Evolutionary conservation across 371 early-diverging fungal species (phyloP), one percentile per base, ranked within the genome.

Genomic region (Mucor racemosus): DNA sequence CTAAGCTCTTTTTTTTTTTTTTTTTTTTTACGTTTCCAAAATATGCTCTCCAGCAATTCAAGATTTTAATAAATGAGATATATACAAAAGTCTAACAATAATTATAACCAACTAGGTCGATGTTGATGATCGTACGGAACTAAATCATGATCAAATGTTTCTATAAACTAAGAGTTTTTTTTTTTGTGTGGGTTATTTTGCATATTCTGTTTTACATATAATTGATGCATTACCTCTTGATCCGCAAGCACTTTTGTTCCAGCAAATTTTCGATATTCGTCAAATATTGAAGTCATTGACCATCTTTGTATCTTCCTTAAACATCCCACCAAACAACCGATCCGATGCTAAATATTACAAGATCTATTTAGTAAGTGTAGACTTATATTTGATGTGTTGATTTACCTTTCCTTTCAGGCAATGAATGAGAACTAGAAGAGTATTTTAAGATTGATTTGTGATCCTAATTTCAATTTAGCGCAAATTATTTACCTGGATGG

Each of bases 241-340:
- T 97, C 97, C 1, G 95, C 93, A 9, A 97, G 85, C 14, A 95
- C 88, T 76, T 95, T 97, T 39, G 91, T 89, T 17, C 94, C 97
- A 21, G 98, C 93, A 74, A 96, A 97, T 44, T 96, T 80, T 53
- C 94, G 82, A 74, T 96, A 98, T 79, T 97, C 97, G 78, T 95
- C 97, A 84, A 97, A 97, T 19, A 97, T 97, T 9, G 94, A 91
- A 0, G 97, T 94, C 89, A 96, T 86, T 8, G 95, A 94, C 97
- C 97, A 97, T 35, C 87, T 87, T 69, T 97, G 97, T 56, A 96
- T 86, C 78, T 95, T 95, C 15, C 98, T 83, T 35, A 98, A 81
- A 72, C 95, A 95, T 1, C 97, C 97, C 11, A 98, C 91, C 44
- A 97, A 66, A 72, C 98, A 98, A 3, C 97, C 98, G 33, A 97